phyloP scores from a whole-genome alignment of 768 basidiomycete genomes.

The Candolleomyces eurysporus region DNA sequence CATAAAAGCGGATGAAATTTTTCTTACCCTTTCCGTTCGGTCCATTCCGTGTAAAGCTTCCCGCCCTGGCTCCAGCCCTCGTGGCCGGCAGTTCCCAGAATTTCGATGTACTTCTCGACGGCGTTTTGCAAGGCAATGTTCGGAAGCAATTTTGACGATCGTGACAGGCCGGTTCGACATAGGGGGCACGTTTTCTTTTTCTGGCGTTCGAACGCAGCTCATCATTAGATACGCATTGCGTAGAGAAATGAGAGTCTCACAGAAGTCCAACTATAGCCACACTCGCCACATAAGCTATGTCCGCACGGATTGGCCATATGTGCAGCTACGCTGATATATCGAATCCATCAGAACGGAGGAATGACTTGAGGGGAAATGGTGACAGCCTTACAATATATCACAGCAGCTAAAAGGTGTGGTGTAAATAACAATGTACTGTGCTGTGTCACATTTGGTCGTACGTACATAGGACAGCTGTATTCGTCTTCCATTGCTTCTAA shows the following conservation, averaged over 20 bases:
- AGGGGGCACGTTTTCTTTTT: slow-evolving; percentile 44
- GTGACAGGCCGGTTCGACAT: slow-evolving; percentile 51
- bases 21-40: slow-evolving; percentile 51
- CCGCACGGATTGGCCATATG: slow-evolving; percentile 72
- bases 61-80: slow-evolving; percentile 56
- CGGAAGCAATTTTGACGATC: slow-evolving; percentile 50
- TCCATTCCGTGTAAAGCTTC: slow-evolving; percentile 48
- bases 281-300: slow-evolving; percentile 69
- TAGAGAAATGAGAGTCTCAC: too few relatives aligned
- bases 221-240: too few relatives aligned
- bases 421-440: neutral
- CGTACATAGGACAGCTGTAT: slow-evolving; percentile 72
- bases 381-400: slow-evolving; percentile 58
- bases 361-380: neutral
- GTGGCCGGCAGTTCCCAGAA: slow-evolving; percentile 40
- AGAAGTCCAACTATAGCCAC: slow-evolving; percentile 29
- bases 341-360: neutral
- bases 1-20: neutral
- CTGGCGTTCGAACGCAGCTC: too few relatives aligned
- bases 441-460: slow-evolving; percentile 10
- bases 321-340: slow-evolving; percentile 47
- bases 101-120: slow-evolving; percentile 59
- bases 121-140: slow-evolving; percentile 62
- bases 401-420: slow-evolving; percentile 50
- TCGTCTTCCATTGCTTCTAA: slow-evolving; percentile 60